Evolutionary conservation across 805 yeast species (phyloP), one percentile per base, ranked within the genome.

Genomic region (Lipomyces yamanashiensis): DNA sequence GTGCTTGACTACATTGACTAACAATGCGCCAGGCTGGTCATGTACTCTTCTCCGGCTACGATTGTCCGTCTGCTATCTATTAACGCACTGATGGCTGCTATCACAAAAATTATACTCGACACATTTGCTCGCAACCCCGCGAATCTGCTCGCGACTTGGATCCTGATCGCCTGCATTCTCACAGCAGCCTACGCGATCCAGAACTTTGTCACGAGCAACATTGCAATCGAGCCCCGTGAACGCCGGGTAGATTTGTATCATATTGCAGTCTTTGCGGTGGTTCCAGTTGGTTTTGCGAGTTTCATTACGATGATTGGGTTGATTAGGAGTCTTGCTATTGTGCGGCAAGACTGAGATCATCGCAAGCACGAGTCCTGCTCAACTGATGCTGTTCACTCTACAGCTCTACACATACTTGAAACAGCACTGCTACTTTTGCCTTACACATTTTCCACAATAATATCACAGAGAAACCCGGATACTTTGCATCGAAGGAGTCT

Each of bases 201-300:
- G 76, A 91, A 88, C 73, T 93, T 92, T 73, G 87, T 92, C 67
- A 92, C 97, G 12, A 87, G 92, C 60, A 82, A 82, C 66, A 71
- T 79, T 61, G 76, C 78, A 6, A 65, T 74, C 47, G 76, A 78
- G 70, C 78, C 74, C 68, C 76, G 75, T 62, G 82, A 85, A 47
- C 81, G 97, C 59, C 87, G 92, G 41, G 89, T 92, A 64, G 96
- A 93, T 74, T 80, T 92, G 60, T 90, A 63, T 28, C 69, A 62
- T 36, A 89, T 95, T 55, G 91, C 89, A 0, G 98, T 93, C 1
- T 93, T 90, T 78, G 98, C 98, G 1, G 99, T 93, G 47, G 97
- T 93, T n/a, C 99, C 99, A 0, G 91, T 93, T 17, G 98, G 99
- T 0, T 72, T 93, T 64, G 98, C 98, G 4, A 90, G 97, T 70